A percentile compares a stretch with the other conserved stretches of the same genome.
Evolutionary conservation across 202 grass and related monocot genomes (phyloP).

Genomic region (Zoysia matrella): DNA sequence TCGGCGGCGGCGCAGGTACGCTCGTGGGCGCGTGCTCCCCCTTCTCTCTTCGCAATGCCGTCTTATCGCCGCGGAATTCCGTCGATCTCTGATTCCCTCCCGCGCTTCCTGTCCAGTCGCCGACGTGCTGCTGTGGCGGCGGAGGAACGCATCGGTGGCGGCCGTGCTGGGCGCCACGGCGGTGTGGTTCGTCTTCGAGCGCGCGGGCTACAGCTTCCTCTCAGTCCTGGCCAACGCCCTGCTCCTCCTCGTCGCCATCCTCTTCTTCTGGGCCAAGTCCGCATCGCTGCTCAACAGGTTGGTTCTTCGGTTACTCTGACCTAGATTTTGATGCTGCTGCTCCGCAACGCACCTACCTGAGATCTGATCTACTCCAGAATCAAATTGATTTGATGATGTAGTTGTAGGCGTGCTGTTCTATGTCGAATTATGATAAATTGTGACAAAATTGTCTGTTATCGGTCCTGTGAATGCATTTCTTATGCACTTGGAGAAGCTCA

Average conservation of each 20-base stretch:
- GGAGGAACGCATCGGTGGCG: conserved; percentile 68
- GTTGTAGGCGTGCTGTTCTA: background rate
- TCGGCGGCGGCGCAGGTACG: too few relatives aligned
- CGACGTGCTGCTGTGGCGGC: conserved; percentile 91
- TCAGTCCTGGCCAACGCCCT: too few relatives aligned
- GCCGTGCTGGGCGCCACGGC: conserved; percentile 60
- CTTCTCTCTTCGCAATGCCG: background rate
- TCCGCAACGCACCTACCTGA: background rate
- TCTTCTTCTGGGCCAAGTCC: too few relatives aligned
- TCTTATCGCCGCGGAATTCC: background rate
- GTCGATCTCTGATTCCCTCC: conserved; percentile 29
- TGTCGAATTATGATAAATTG: background rate
- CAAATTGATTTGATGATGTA: conserved; percentile 3
- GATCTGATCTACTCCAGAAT: conserved; percentile 41
- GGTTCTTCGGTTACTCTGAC: background rate
- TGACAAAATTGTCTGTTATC: background rate
- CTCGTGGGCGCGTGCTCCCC: conserved; percentile 30
- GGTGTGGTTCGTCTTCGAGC: too few relatives aligned
- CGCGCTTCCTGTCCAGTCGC: conserved; percentile 61
- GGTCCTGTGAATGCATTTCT: background rate
- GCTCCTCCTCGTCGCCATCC: too few relatives aligned
- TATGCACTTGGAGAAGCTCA: background rate
- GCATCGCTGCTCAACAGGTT: too few relatives aligned
- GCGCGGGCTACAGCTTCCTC: too few relatives aligned
- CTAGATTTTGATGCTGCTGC: background rate